Base-by-base conservation (phyloP, 345 rosid species). In the Abelmoschus esculentus region DNA sequence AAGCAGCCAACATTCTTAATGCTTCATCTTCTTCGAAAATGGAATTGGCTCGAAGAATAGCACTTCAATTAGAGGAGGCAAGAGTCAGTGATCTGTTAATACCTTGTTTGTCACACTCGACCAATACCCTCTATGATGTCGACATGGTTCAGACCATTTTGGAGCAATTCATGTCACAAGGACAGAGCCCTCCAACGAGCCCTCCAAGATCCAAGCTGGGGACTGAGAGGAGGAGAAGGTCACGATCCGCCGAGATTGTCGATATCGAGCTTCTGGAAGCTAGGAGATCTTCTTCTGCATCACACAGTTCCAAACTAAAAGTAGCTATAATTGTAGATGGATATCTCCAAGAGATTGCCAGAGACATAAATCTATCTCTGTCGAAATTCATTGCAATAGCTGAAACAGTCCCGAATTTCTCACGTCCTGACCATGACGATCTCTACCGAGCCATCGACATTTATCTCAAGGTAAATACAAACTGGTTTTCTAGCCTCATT, bases 401-500 rank as follows among this genome's bases (percentile, higher is more conserved):
- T 34, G 90, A 88, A 81, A 70, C 86, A 44, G 78, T 90, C 28
- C 99, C 97, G 18, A 88, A 84, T 53, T 95, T 91, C 60, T 89
- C 99, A 2, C 82, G 99, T 79, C 80, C 74, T 59, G 92, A 86
- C 70, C 99, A 95, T 65, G 97, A 91, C 73, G 99, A 91, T 77
- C 96, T 95, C 61, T 95, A 95, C 83, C 75, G 85, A 73, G 99
- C 97, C 36, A 89, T 95, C 76, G 99, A 91, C 87, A 87, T 88
- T 78, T 95, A 85, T 77, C 99, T 95, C 82, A 91, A 91, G 99
- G 99, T 95, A 89, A 76, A 22, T 67, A 56, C 40, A 53, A 22
- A 56, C 46, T 5, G 12, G 52, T n/a, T 34, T 70, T 28, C 3
- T 65, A 13, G 53, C 36, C 60, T 28, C 42, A 2, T 38, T 18